Percentiles rank a stretch among this genome's conserved stretches.
Evolutionary conservation across 2,329 filamentous ascomycete genomes (phyloP).

Genomic region (Pleomassaria siparia): DNA sequence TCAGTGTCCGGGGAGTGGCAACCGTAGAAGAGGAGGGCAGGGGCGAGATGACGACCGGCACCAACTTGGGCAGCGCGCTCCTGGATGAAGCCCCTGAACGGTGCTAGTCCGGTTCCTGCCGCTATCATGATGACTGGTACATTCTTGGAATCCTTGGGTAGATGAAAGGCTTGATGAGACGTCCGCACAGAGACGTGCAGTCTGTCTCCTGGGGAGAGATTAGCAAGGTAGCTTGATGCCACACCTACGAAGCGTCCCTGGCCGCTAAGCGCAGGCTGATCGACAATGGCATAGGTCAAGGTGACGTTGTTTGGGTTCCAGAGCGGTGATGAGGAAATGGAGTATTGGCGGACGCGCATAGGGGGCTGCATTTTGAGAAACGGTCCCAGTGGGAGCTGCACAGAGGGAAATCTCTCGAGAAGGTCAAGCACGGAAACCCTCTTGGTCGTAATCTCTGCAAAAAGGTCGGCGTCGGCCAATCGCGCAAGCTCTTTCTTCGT

Average conservation of each 20-base stretch:
- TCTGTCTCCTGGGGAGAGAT: slow-evolving; percentile 44
- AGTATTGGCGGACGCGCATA: slow-evolving; percentile 78
- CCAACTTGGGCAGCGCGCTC: slow-evolving; percentile 45
- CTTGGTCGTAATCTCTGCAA: slow-evolving; percentile 50
- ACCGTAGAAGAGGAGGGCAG: slow-evolving; percentile 66
- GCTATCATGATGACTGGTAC: slow-evolving; percentile 46
- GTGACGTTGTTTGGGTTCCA: slow-evolving; percentile 59
- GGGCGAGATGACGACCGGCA: slow-evolving; percentile 57
- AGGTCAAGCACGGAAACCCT: slow-evolving; percentile 68
- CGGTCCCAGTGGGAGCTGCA: slow-evolving; percentile 63
- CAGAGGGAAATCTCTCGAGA: slow-evolving; percentile 61
- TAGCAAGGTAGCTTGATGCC: slow-evolving; percentile 46
- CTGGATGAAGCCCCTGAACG: slow-evolving; percentile 48
- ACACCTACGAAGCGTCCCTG: slow-evolving; percentile 50
- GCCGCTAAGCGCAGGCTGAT: slow-evolving; percentile 52
- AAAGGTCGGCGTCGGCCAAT: slow-evolving; percentile 48
- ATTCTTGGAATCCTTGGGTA: slow-evolving; percentile 45
- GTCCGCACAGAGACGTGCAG: slow-evolving; percentile 47
- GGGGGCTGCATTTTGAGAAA: slow-evolving; percentile 74
- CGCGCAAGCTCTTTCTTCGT: slow-evolving; percentile 53
- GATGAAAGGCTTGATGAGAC: slow-evolving; percentile 47
- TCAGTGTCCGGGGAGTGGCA: slow-evolving; percentile 60
- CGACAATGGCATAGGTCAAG: slow-evolving; percentile 69
- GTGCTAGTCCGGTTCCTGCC: slow-evolving; percentile 46
- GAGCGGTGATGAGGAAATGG: slow-evolving; percentile 74